Percentiles rank a stretch among this genome's conserved stretches.
Conservation (phyloP, 2,329 filamentous ascomycete genomes). For the Fusarium dlaminii region DNA sequence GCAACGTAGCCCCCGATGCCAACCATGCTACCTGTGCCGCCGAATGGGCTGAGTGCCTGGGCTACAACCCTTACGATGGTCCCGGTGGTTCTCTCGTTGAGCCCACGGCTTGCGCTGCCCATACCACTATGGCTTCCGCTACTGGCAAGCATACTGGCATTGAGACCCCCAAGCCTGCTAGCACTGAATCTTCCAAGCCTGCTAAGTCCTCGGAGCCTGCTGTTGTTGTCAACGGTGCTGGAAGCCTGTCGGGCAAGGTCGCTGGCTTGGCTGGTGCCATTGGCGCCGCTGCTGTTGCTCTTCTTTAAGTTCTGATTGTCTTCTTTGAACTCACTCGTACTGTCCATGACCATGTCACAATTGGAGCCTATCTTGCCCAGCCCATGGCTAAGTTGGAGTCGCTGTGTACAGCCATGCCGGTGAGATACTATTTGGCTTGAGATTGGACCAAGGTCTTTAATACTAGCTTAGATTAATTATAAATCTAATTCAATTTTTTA, state of each 20-base stretch:
- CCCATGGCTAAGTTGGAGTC: too few relatives aligned
- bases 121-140: background rate
- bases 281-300: background rate
- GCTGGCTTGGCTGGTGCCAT: background rate
- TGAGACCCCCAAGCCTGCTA: background rate
- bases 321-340: background rate
- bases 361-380: too few relatives aligned
- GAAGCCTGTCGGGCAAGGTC: background rate
- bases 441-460: background rate
- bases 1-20: background rate
- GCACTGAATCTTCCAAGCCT: background rate
- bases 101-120: background rate
- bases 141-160: background rate
- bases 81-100: background rate
- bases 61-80: constrained; percentile 7
- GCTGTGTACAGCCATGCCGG: too few relatives aligned
- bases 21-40: constrained; percentile 10
- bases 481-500: background rate
- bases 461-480: background rate
- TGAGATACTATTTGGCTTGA: background rate
- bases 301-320: background rate
- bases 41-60: background rate
- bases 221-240: constrained; percentile 12
- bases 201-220: background rate
- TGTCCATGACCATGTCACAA: too few relatives aligned